These are phyloP conservation scores for Isatis tinctoria DNA, from an alignment of 345 rosid species.

Conservation along the genomic window DNA sequence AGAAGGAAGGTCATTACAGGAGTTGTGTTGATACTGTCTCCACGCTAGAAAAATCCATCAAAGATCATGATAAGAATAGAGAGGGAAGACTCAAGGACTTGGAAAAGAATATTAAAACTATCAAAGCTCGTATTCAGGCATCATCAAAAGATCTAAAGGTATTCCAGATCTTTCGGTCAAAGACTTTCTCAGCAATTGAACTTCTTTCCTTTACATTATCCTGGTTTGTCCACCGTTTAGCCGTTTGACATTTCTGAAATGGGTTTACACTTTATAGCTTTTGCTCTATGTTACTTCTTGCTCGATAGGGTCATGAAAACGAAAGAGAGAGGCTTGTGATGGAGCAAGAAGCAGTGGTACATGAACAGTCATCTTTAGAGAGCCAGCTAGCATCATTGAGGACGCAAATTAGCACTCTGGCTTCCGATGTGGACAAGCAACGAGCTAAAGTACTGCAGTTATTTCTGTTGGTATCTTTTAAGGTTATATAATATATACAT, in stretches of 20 bases:
- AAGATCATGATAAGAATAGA: constrained; percentile 74
- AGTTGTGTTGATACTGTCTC: constrained; percentile 50
- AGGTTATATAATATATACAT: neutral
- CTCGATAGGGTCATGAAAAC: constrained; percentile 60
- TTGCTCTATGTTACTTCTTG: constrained; percentile 21
- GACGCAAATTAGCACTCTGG: constrained; percentile 53
- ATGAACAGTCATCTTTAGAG: constrained; percentile 65
- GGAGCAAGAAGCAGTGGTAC: constrained; percentile 77
- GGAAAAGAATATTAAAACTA: constrained; percentile 64
- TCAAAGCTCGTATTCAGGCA: constrained; percentile 68
- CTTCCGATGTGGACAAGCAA: constrained; percentile 61
- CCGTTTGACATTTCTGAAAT: neutral
- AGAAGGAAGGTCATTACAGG: constrained; percentile 52
- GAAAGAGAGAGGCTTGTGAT: constrained; percentile 73
- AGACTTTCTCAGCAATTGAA: neutral
- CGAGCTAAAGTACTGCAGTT: constrained; percentile 48
- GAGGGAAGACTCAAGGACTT: constrained; percentile 76
- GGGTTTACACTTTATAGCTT: no score
- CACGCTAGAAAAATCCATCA: constrained; percentile 70
- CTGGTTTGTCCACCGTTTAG: neutral
- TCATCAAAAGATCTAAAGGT: constrained; percentile 83
- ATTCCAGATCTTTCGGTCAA: constrained; percentile 2
- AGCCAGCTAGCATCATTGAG: constrained; percentile 58
- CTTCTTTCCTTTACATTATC: constrained; percentile 2
- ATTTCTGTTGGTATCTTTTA: neutral